Base-by-base conservation (phyloP, 2,329 filamentous ascomycete genomes). In the Elsinoe perseae region DNA sequence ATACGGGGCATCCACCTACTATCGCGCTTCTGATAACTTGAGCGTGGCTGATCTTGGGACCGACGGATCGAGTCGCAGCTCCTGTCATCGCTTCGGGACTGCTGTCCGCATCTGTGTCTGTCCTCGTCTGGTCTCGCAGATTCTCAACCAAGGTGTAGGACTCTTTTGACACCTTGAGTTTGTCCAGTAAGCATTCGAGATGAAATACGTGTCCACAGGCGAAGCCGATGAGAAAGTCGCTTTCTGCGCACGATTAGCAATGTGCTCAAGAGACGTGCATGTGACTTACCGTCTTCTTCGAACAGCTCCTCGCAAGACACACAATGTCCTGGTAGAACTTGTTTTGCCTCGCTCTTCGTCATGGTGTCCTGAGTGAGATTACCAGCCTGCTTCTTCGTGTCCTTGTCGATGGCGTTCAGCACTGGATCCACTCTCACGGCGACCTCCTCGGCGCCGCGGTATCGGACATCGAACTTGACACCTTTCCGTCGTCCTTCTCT, bases 121-220 rank as follows among this genome's bases (percentile, higher is more conserved):
- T 73, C 20, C 80, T 72, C 14, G 73, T 64, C 57, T 66, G 64
- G 42, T 68, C 62, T 57, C 84, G 73, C 54, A 78, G 61, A 23
- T 73, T 71, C 12, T 70, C 70, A 0, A 73, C 69, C 1, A 71
- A 66, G 32, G 65, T 71, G 44, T 54, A 61, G 20, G 69, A 67
- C 62, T 65, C 38, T 71, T 43, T 77, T 67, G 50, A 83, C 42
- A 61, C 60, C 50, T 64, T 61, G 52, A 65, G 66, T 6, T 63
- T 64, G 43, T 68, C 65, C n/a, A 92, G 70, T 16, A 93, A 72
- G 64, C 91, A 89, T 2, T 79, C 77, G 1, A 91, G 76, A 64
- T 95, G 89, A 68, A 87, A 93, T 23, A 89, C 83, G 66, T 93
- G 88, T 0, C 87, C 86, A 65, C 89, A 95, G 1, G 85, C 83